Conservation (phyloP, 2,329 filamentous ascomycete species). For the Aureobasidium lini region DNA sequence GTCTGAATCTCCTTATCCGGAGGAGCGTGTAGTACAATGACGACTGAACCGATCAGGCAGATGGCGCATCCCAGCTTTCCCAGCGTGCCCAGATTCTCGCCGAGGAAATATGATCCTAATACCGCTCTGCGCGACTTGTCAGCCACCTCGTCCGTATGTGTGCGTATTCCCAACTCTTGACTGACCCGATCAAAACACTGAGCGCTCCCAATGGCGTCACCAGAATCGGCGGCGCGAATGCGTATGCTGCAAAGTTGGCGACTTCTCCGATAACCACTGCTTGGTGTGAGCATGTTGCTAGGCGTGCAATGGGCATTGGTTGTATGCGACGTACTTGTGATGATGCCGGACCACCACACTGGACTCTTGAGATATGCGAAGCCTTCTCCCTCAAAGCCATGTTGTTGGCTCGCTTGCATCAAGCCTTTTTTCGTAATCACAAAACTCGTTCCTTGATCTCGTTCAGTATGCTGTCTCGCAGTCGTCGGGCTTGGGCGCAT, state of each 20-base stretch:
- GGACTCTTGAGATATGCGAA: constrained; percentile 90
- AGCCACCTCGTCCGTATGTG: constrained; percentile 16
- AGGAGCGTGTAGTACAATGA: constrained; percentile 95
- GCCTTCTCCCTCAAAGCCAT: constrained; percentile 95
- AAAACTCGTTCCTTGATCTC: constrained; percentile 72
- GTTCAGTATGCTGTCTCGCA: neutral
- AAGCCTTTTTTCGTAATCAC: constrained; percentile 99
- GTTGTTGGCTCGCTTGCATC: constrained; percentile 79
- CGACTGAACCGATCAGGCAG: constrained; percentile 90
- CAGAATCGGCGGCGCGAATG: constrained; percentile 96
- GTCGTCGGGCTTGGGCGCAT: constrained; percentile 23
- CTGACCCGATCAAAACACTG: constrained; percentile 78
- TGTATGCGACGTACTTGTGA: constrained; percentile 58
- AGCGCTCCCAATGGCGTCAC: constrained; percentile 92
- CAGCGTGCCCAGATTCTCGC: constrained; percentile 81
- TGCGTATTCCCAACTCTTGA: constrained; percentile 4
- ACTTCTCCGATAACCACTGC: constrained; percentile 86
- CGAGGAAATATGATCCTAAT: constrained; percentile 86
- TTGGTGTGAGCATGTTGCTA: constrained; percentile 15
- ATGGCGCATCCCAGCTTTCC: constrained; percentile 94
- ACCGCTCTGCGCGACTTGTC: constrained; percentile 55
- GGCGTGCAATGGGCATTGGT: neutral
- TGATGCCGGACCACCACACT: constrained; percentile 95
- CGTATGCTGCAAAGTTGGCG: constrained; percentile 96
- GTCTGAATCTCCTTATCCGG: constrained; percentile 86